Percentiles rank a stretch among this genome's conserved stretches.
These are phyloP conservation scores for Russula ochroleuca DNA, from an alignment of 768 basidiomycete species.

Conservation along the genomic window DNA sequence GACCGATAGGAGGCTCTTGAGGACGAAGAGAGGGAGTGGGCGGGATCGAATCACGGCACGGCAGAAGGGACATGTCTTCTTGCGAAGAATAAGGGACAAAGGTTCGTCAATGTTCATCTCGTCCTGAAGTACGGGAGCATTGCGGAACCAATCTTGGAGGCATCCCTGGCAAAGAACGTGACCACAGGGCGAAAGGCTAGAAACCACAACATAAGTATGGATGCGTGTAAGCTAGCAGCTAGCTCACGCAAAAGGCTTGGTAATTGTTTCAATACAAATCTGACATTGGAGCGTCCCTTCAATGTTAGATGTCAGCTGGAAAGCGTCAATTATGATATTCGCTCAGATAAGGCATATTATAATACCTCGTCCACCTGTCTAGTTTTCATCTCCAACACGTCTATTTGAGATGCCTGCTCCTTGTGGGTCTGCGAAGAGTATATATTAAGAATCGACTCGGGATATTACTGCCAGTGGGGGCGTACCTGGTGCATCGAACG, in stretches of 20 bases:
- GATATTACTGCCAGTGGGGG: not conserved
- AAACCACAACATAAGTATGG: slow-evolving; percentile 20
- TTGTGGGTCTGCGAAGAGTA: slow-evolving; percentile 38
- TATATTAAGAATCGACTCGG: slow-evolving; percentile 1
- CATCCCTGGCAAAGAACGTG: slow-evolving; percentile 72
- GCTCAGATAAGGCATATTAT: slow-evolving; percentile 16
- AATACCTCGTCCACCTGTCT: slow-evolving; percentile 60
- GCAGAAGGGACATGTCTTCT: slow-evolving; percentile 72
- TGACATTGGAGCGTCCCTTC: slow-evolving; percentile 65
- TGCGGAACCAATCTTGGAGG: slow-evolving; percentile 74
- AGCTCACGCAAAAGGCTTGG: slow-evolving; percentile 63
- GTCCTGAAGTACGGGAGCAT: slow-evolving; percentile 50
- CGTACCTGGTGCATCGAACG: slow-evolving; percentile 39
- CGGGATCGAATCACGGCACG: slow-evolving; percentile 52
- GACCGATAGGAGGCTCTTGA: slow-evolving; percentile 54
- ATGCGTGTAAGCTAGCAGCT: not conserved
- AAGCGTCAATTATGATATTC: not conserved
- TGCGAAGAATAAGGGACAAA: slow-evolving; percentile 49
- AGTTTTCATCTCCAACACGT: slow-evolving; percentile 43
- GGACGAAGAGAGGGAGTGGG: slow-evolving; percentile 64
- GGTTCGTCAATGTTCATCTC: slow-evolving; percentile 44
- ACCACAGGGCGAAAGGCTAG: slow-evolving; percentile 68
- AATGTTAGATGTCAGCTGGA: slow-evolving; percentile 50
- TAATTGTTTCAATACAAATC: slow-evolving; percentile 68
- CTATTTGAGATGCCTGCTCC: slow-evolving; percentile 44